Conservation (phyloP, 352 stramenopile species). For the Pseudoperonospora humuli region DNA sequence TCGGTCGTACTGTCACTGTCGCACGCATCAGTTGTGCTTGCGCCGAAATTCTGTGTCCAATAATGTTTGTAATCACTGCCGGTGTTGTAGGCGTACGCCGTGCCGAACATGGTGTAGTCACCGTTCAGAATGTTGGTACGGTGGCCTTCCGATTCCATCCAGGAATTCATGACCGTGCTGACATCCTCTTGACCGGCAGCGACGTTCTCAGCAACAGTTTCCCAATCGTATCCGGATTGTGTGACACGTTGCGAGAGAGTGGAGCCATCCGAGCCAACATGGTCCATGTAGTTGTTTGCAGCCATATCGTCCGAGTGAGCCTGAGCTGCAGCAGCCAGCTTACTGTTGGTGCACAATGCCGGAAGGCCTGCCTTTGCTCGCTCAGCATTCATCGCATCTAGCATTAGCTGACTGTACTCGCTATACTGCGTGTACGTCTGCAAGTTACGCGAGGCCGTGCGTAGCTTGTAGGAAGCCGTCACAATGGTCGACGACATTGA, state of each 20-base stretch:
- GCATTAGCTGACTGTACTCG: conserved; percentile 24
- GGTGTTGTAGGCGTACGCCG: conserved; percentile 25
- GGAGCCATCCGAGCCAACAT: conserved; percentile 41
- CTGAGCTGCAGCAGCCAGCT: conserved; percentile 23
- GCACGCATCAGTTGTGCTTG: conserved; percentile 25
- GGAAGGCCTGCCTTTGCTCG: conserved; percentile 31
- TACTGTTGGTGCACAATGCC: conserved; percentile 37
- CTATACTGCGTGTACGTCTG: conserved; percentile 22
- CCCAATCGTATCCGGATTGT: conserved; percentile 41
- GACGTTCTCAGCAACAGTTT: conserved; percentile 45
- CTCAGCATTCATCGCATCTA: conserved; percentile 38
- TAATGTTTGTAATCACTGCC: conserved; percentile 38
- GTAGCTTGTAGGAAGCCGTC: conserved; percentile 11
- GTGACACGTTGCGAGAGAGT: conserved; percentile 38
- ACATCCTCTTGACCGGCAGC: conserved; percentile 42
- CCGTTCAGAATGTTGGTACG: conserved; percentile 32
- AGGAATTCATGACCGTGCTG: conserved; percentile 42
- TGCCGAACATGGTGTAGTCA: conserved; percentile 36
- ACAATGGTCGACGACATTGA: conserved; percentile 10
- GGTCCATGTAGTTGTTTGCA: conserved; percentile 39
- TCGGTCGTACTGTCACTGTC: conserved; percentile 11
- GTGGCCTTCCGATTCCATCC: conserved; percentile 54
- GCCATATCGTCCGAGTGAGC: conserved; percentile 37
- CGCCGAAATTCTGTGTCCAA: conserved; percentile 53
- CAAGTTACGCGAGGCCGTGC: conserved; percentile 15